Conservation (phyloP, 2,329 filamentous ascomycete genomes). For the Diaporthe helianthi region DNA sequence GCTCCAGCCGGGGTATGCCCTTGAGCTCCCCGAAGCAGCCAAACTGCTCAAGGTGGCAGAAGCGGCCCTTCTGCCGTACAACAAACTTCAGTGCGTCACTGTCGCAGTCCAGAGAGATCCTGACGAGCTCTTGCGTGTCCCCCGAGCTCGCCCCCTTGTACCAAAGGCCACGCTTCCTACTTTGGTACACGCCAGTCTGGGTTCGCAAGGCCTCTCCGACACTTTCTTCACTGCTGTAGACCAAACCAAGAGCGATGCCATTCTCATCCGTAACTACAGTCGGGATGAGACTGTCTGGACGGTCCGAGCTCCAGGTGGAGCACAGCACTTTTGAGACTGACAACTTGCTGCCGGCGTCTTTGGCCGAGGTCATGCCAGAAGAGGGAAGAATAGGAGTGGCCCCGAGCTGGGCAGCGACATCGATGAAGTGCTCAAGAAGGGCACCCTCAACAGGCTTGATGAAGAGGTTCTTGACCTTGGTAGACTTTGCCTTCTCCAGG, state of each 20-base stretch:
- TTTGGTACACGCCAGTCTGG: slow-evolving; percentile 86
- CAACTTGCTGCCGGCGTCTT: slow-evolving; percentile 65
- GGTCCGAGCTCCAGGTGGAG: slow-evolving; percentile 79
- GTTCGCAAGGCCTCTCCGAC: slow-evolving; percentile 85
- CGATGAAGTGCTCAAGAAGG: slow-evolving; percentile 53
- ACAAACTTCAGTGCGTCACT: slow-evolving; percentile 90
- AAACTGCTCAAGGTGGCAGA: slow-evolving; percentile 92
- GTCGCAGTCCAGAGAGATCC: slow-evolving; percentile 89
- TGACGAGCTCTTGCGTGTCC: slow-evolving; percentile 88
- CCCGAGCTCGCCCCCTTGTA: slow-evolving; percentile 95
- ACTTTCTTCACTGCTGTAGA: slow-evolving; percentile 94
- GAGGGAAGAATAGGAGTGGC: slow-evolving; percentile 80
- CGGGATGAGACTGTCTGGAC: slow-evolving; percentile 82
- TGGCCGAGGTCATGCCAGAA: slow-evolving; percentile 71
- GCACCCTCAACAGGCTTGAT: slow-evolving; percentile 57
- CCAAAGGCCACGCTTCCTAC: slow-evolving; percentile 93
- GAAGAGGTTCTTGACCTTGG: slow-evolving; percentile 57
- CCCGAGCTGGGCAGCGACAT: slow-evolving; percentile 55
- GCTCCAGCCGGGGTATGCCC: slow-evolving; percentile 84
- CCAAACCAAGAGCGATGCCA: slow-evolving; percentile 83
- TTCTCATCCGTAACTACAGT: slow-evolving; percentile 92
- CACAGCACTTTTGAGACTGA: slow-evolving; percentile 76
- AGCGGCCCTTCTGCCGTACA: slow-evolving; percentile 87
- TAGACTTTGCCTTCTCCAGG: slow-evolving; percentile 52
- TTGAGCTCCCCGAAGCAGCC: slow-evolving; percentile 89